Conservation (phyloP, 1,284 basidiomycete species). For the Ceratobasidium sp. region DNA sequence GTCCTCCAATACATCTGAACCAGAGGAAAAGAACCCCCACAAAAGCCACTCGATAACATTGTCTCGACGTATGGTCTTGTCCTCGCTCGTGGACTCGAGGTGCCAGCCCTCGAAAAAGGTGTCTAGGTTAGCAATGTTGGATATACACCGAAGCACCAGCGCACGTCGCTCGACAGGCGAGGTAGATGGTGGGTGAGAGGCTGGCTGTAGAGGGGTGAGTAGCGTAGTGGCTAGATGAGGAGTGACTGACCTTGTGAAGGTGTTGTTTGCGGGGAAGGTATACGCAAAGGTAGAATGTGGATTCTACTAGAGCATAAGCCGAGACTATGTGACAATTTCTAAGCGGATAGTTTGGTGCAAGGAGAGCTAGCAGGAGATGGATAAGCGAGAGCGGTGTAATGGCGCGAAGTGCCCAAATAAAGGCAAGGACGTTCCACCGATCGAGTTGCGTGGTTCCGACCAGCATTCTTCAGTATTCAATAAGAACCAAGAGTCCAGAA, state of each 20-base stretch:
- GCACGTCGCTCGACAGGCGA: constrained; percentile 55
- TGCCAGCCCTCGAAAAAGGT: constrained; percentile 63
- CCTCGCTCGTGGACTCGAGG: constrained; percentile 46
- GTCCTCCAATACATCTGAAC: constrained; percentile 47
- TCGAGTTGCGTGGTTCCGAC: constrained; percentile 11
- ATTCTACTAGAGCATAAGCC: constrained; percentile 49
- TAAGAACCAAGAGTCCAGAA: too few relatives aligned
- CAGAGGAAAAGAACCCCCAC: constrained; percentile 64
- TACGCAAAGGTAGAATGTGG: constrained; percentile 57
- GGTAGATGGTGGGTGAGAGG: constrained; percentile 52
- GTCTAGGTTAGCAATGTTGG: constrained; percentile 46
- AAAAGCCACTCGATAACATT: constrained; percentile 68
- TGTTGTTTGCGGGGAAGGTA: constrained; percentile 56
- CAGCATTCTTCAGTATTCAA: constrained; percentile 1
- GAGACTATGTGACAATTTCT: background rate
- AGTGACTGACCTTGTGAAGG: constrained; percentile 57
- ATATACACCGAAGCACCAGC: constrained; percentile 59
- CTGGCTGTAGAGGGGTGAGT: constrained; percentile 49
- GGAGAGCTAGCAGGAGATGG: background rate
- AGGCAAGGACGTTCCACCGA: background rate
- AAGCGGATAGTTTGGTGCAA: background rate
- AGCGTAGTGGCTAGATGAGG: constrained; percentile 4
- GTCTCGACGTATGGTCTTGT: constrained; percentile 51
- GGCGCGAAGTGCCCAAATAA: background rate
- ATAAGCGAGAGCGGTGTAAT: constrained; percentile 12